These are phyloP conservation scores for Oxytropis ochrocephala DNA, from an alignment of 306 rosid genomes.

Conservation along the genomic window DNA sequence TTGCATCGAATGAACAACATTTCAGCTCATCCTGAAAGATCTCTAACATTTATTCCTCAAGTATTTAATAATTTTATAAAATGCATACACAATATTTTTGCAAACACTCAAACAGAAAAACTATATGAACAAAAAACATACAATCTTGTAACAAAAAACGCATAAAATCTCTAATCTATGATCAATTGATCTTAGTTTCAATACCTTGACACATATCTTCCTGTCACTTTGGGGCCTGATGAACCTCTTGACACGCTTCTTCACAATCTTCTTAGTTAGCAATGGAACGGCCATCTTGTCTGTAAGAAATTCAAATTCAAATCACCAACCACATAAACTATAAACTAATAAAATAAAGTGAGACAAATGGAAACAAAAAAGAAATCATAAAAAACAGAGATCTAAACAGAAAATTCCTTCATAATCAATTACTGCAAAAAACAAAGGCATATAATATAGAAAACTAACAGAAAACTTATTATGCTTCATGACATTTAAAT, in stretches of 20 bases:
- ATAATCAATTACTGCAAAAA: neutral
- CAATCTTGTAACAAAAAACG: too few species aligned
- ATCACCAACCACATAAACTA: neutral
- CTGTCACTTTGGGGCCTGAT: conserved; percentile 60
- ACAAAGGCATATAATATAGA: neutral
- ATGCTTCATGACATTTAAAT: neutral
- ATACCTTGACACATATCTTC: conserved; percentile 52
- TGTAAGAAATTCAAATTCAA: neutral
- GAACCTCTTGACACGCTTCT: conserved; percentile 62
- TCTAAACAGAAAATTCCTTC: neutral
- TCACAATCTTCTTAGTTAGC: conserved; percentile 54
- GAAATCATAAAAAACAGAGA: neutral
- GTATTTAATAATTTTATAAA: neutral
- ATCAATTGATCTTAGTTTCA: neutral
- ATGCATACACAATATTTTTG: neutral
- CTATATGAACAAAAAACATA: neutral
- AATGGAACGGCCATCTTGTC: conserved; percentile 55
- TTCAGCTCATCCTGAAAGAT: neutral
- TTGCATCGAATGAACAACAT: neutral
- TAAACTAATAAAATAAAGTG: neutral
- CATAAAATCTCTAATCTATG: neutral
- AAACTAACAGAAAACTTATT: neutral
- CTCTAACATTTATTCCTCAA: neutral
- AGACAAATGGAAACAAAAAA: neutral
- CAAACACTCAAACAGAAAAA: neutral